Conservation (phyloP, 2,329 filamentous ascomycete genomes). For the Calonectria fujianensis region DNA sequence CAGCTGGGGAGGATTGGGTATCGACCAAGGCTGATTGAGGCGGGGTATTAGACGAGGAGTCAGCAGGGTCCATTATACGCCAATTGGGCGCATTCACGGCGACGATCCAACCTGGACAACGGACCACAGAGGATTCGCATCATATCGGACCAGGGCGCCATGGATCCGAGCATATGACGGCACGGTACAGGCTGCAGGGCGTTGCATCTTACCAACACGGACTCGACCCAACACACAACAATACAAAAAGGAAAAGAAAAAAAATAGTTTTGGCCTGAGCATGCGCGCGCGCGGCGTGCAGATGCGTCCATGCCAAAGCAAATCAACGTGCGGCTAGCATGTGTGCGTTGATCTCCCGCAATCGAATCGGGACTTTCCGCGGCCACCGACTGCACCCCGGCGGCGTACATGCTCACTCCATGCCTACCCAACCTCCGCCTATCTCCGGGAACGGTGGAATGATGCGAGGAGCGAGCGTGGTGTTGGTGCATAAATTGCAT, state of each 20-base stretch:
- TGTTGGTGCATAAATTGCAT: conserved; percentile 22
- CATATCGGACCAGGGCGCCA: conserved; percentile 15
- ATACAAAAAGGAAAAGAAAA: conserved; percentile 33
- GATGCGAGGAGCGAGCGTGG: conserved; percentile 12
- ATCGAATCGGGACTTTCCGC: conserved; percentile 51
- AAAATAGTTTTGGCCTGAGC: conserved; percentile 45
- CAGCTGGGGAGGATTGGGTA: conserved; percentile 42
- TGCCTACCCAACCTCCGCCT: conserved; percentile 38
- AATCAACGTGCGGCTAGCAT: conserved; percentile 48
- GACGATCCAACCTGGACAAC: conserved; percentile 39
- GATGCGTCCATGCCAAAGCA: conserved; percentile 46
- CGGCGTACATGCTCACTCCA: conserved; percentile 41
- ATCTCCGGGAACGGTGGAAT: conserved; percentile 40
- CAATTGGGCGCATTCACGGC: conserved; percentile 41
- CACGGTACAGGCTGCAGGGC: conserved; percentile 39
- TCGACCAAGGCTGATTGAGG: conserved; percentile 46
- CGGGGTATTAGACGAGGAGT: conserved; percentile 47
- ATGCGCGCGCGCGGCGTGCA: conserved; percentile 48
- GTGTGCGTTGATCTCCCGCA: conserved; percentile 51
- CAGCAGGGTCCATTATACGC: conserved; percentile 33
- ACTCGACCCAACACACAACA: conserved; percentile 30
- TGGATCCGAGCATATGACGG: conserved; percentile 34
- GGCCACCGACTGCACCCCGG: conserved; percentile 33
- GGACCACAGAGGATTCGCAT: conserved; percentile 21
- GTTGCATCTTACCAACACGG: conserved; percentile 39